Evolutionary conservation across 371 early-diverging fungal genomes (phyloP).

Genomic region (Apophysomyces elegans): DNA sequence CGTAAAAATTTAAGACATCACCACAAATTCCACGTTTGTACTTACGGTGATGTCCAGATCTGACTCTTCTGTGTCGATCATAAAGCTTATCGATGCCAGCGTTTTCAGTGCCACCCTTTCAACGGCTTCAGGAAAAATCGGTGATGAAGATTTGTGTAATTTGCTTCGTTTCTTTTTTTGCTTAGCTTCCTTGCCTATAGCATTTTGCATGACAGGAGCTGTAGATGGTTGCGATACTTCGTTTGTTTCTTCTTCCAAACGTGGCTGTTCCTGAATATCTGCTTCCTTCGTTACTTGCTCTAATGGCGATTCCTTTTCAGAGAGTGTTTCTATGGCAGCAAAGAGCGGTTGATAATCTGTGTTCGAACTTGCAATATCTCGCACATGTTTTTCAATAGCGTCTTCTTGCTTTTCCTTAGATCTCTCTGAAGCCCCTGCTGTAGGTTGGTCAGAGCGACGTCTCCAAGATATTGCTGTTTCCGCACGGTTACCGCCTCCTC

Average conservation of each 20-base stretch:
- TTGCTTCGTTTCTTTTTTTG: constrained; percentile 8
- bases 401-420: neutral
- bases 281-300: neutral
- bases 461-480: neutral
- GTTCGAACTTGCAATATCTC: neutral
- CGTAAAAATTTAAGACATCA: neutral
- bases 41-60: constrained; percentile 16
- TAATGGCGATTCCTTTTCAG: neutral
- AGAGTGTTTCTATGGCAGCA: neutral
- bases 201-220: neutral
- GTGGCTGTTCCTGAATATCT: neutral
- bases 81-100: constrained; percentile 36
- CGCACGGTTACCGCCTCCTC: neutral
- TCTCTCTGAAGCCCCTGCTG: neutral
- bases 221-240: neutral
- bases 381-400: neutral
- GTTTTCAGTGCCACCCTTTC: constrained; percentile 32
- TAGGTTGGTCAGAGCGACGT: neutral
- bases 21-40: neutral
- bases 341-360: neutral
- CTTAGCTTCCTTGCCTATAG: neutral
- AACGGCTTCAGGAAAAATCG: constrained; percentile 36
- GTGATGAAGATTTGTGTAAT: constrained; percentile 22
- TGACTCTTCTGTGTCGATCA: constrained; percentile 27
- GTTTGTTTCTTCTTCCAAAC: neutral